phyloP scores from a whole-genome alignment of 1,139 yeast species.

The Geotrichum restrictum region DNA sequence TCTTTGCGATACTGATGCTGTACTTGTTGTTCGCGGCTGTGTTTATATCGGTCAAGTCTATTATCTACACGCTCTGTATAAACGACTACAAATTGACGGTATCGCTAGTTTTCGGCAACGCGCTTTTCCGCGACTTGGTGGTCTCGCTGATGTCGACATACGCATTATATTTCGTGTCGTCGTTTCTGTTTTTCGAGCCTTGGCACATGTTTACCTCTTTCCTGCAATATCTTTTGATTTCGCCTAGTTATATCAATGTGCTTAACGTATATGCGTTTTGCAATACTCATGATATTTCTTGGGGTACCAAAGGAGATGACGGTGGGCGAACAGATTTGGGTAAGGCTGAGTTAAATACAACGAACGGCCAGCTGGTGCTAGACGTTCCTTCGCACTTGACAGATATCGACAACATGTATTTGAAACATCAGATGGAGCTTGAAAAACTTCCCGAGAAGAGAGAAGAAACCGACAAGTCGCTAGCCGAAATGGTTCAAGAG shows the following conservation, averaged over 20 bases:
- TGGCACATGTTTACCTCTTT: constrained; percentile 75
- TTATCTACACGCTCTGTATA: constrained; percentile 43
- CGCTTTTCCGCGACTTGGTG: constrained; percentile 74
- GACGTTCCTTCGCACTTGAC: constrained; percentile 60
- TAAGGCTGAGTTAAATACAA: constrained; percentile 49
- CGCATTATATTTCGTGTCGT: constrained; percentile 70
- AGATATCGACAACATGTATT: constrained; percentile 60
- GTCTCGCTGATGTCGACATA: constrained; percentile 86
- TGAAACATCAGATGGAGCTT: constrained; percentile 37
- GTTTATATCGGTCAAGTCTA: constrained; percentile 73
- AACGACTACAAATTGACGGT: constrained; percentile 47
- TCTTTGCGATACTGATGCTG: constrained; percentile 88
- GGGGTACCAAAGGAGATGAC: constrained; percentile 82
- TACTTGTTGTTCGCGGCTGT: constrained; percentile 90
- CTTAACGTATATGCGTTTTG: constrained; percentile 80
- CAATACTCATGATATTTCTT: constrained; percentile 78
- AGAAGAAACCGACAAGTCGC: constrained; percentile 22
- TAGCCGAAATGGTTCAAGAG: background rate
- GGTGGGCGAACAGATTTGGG: constrained; percentile 62
- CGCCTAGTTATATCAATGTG: constrained; percentile 75
- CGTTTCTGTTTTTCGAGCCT: constrained; percentile 71
- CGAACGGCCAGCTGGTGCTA: constrained; percentile 55
- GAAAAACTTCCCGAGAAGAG: constrained; percentile 32
- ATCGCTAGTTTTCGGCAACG: constrained; percentile 53
- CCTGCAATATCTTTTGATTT: constrained; percentile 62